These are phyloP conservation scores for Opeltia flavorubescens DNA, from an alignment of 495 filamentous ascomycete genomes.

Conservation along the genomic window DNA sequence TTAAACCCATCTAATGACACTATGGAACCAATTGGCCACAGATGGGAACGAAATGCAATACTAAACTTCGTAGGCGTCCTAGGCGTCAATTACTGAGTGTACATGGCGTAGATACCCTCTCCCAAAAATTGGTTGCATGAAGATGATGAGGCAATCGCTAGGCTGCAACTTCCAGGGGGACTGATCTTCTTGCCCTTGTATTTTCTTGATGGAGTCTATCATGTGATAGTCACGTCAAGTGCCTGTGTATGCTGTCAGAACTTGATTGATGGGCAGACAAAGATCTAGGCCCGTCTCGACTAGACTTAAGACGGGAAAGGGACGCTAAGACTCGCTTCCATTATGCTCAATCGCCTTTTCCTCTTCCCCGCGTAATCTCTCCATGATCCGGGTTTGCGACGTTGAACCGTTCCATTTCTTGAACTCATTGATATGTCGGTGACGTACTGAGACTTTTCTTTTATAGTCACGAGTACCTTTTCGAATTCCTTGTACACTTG, in stretches of 20 bases:
- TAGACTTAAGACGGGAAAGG: too few species aligned
- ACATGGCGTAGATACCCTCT: too few species aligned
- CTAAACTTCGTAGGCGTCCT: background rate
- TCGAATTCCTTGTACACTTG: background rate
- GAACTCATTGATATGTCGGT: background rate
- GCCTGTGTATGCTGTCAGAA: too few species aligned
- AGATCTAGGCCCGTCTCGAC: too few species aligned
- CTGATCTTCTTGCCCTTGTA: too few species aligned
- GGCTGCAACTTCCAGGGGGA: too few species aligned
- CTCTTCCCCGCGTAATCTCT: slow-evolving; percentile 1
- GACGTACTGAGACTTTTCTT: background rate
- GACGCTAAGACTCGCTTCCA: background rate
- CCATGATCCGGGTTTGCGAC: background rate
- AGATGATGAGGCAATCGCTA: too few species aligned
- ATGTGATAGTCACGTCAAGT: too few species aligned
- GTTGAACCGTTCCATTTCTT: background rate
- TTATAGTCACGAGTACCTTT: background rate
- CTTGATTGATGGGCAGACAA: background rate
- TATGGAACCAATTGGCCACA: background rate
- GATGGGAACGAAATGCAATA: too few species aligned
- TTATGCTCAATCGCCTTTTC: background rate
- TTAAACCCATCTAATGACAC: slow-evolving; percentile 57
- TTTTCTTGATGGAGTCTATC: too few species aligned
- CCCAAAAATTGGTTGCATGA: too few species aligned
- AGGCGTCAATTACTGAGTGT: too few species aligned